phyloP scores from a whole-genome alignment of 1,139 yeast species.

The Meyerozyma elateridarum region DNA sequence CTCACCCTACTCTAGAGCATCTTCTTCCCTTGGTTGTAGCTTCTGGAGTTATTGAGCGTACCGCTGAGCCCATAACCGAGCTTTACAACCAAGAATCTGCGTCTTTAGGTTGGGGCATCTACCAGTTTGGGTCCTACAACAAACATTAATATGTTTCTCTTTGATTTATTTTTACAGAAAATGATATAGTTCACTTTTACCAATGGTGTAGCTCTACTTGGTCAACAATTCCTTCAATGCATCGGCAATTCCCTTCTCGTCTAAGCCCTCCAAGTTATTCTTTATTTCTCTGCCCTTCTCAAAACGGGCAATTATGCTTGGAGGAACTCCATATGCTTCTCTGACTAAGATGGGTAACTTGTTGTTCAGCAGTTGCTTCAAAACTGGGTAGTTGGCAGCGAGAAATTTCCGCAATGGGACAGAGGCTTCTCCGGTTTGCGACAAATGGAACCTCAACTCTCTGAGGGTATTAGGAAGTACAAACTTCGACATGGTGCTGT shows the following conservation, averaged over 20 bases:
- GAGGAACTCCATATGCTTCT: slow-evolving; percentile 69
- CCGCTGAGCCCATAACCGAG: slow-evolving; percentile 34
- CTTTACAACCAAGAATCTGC: slow-evolving; percentile 40
- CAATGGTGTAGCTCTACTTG: slow-evolving; percentile 10
- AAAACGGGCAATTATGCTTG: slow-evolving; percentile 69
- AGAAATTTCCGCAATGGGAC: slow-evolving; percentile 61
- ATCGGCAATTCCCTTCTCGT: slow-evolving; percentile 34
- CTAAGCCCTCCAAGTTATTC: slow-evolving; percentile 42
- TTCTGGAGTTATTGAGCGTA: slow-evolving; percentile 45
- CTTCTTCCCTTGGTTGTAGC: slow-evolving; percentile 64
- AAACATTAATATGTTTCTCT: too few species aligned
- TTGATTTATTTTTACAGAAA: too few species aligned
- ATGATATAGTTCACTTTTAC: too few species aligned
- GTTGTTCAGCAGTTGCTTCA: slow-evolving; percentile 45
- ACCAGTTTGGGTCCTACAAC: slow-evolving; percentile 49
- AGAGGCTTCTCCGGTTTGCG: slow-evolving; percentile 71
- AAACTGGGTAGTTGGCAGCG: slow-evolving; percentile 52
- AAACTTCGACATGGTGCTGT: slow-evolving; percentile 46
- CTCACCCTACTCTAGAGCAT: slow-evolving; percentile 78
- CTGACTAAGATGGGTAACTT: slow-evolving; percentile 67
- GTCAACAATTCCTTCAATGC: slow-evolving; percentile 38
- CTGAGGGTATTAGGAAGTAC: slow-evolving; percentile 61
- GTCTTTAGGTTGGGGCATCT: slow-evolving; percentile 68
- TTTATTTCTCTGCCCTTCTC: slow-evolving; percentile 43
- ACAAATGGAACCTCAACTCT: slow-evolving; percentile 75